Base-by-base conservation (phyloP, 352 stramenopile genomes). In the Pythium utonaiense region DNA sequence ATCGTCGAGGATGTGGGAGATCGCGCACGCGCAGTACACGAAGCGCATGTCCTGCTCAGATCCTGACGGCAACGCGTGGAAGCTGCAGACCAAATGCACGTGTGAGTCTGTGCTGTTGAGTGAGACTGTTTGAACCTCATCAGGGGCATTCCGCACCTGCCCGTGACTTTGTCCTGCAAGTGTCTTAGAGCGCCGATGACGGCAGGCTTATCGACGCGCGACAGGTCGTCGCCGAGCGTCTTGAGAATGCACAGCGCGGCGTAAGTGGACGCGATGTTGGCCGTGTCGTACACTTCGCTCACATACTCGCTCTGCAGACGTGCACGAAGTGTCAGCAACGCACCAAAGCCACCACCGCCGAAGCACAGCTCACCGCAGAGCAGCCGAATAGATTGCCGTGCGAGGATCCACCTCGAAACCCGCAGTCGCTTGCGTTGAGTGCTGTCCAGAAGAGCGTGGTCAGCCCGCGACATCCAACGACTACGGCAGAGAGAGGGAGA, bases 1-100 rank as follows among this genome's bases (percentile, higher is more conserved):
- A 67, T 96, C 87, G 47, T 93, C 73, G 49, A 96, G 70, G 25
- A 96, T 80, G 66, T 92, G 71, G 10, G 88, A 96, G 55, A 96
- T 93, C 33, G 86, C 86, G 45, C 87, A 92, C 6, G 87, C 88
- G 62, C 88, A 95, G 64, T 83, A 96, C 8, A 96, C 80, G 54
- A 96, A 96, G 57, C 88, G 83, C 76, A 95, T 89, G 56, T 96
- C 88, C 50, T 96, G 73, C 53, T 96, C 88, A 0, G 83, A 94
- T 2, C 86, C 88, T 33, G 71, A 74, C 7, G 71, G 78, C 16
- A 85, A 57, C 0, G 84, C 85, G 53, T 67, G 82, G 57, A 95
- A 96, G 70, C 81, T 94, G 57, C 10, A 21, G 25, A 53, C 12
- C 6, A 21, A 30, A 38, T 36, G 12, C 24, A 38, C 24, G 31